Conservation (phyloP, 108 stramenopile genomes). For the Skeletonema menzelii region DNA sequence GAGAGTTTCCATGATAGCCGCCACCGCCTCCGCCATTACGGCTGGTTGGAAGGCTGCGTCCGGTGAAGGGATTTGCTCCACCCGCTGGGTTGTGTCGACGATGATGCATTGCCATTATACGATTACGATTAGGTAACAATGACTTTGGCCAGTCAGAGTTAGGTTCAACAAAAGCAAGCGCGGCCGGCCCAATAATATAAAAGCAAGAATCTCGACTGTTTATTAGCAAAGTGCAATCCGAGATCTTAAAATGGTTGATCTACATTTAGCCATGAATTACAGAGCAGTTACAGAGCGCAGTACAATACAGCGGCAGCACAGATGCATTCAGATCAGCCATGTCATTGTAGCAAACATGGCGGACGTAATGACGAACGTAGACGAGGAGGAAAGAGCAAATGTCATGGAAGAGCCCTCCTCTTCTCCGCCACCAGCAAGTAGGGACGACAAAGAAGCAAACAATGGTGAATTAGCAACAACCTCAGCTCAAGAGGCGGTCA, state of each 20-base stretch:
- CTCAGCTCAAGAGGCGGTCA: not conserved
- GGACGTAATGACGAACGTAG: not conserved
- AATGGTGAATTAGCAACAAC: not conserved
- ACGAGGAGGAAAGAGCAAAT: not conserved
- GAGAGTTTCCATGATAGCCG: not conserved
- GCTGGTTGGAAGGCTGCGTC: not conserved
- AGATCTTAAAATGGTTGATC: too few relatives aligned
- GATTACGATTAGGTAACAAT: too few relatives aligned
- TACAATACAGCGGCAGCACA: too few relatives aligned
- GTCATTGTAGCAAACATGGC: not conserved
- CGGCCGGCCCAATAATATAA: too few relatives aligned
- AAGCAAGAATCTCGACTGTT: too few relatives aligned
- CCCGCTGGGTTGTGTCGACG: not conserved
- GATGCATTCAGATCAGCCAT: too few relatives aligned
- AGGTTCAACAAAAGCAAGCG: too few relatives aligned
- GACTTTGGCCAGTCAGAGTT: not conserved
- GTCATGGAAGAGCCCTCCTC: too few relatives aligned
- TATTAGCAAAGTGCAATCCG: too few relatives aligned
- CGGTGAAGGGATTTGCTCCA: constrained; percentile 2
- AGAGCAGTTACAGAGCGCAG: too few relatives aligned
- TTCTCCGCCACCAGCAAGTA: too few relatives aligned
- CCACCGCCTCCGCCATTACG: not conserved
- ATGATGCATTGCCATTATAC: constrained; percentile 8
- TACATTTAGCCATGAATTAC: too few relatives aligned
- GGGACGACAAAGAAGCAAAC: not conserved